Evolutionary conservation across 345 rosid genomes (phyloP), one percentile per base, ranked within the genome.

Genomic region (Ceriops tagal): DNA sequence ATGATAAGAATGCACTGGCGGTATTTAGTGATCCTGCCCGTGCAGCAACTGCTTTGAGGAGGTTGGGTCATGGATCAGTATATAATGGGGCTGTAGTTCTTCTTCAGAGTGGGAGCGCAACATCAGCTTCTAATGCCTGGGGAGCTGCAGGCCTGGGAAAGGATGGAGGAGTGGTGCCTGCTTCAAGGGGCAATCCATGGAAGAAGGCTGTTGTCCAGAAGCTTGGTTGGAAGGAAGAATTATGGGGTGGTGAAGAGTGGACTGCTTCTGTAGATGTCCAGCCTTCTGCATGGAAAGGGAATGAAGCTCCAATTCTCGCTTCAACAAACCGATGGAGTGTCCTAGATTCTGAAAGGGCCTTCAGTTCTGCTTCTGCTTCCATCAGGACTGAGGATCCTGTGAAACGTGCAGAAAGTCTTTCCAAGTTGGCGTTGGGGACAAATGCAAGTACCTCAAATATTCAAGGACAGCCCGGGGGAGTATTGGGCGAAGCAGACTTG

Each of bases 1-100:
- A 89, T 68, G 97, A 92, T 79, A 92, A 92, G 84, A 92, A 95
- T 67, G 97, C 96, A 26, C 71, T 93, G 78, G 97, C 96, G 1
- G 93, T 92, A 24, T 93, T 93, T 65, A 84, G 77, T 49, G 99
- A 92, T 72, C 97, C 93, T 18, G 89, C 93, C 15, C 85, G 97
- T 64, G 99, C 99, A n/a, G 96, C 96, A 55, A 95, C 99, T 63
- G 99, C 99, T 15, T 81, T 92, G 92, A 88, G 99, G 85, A 89
- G 99, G 77, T 77, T 92, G 80, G 99, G 92, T 64, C 96, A 92
- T 59, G 97, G 89, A 65, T 90, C 97, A 31, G 83, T 76, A 28
- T 95, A 95, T 77, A 69, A 81, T 11, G 99, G 99, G 49, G 97
- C 92, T 3, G 83, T 74, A n/a, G 77, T 80, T 66, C 71, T 77